Evolutionary conservation across 2,329 filamentous ascomycete genomes (phyloP).

Genomic region (Colletotrichum sp.): DNA sequence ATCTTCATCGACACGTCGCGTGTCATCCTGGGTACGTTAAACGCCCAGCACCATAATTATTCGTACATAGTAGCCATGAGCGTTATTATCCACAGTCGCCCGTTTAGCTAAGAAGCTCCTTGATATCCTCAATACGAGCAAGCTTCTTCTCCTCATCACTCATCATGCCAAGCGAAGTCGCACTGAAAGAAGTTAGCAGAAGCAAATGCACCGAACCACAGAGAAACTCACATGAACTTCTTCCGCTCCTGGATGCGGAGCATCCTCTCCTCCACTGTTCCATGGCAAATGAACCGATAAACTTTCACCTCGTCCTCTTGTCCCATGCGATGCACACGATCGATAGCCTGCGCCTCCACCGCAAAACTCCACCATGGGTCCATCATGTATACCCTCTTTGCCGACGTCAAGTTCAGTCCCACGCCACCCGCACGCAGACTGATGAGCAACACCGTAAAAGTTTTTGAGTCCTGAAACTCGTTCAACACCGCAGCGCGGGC

Average conservation of each 20-base stretch:
- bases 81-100: background rate
- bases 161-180: conserved; percentile 95
- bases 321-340: conserved; percentile 96
- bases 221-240: conserved; percentile 82
- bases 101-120: conserved; percentile 75
- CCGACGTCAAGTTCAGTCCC: conserved; percentile 88
- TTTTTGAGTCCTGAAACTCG: conserved; percentile 68
- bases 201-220: background rate
- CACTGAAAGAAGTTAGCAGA: conserved; percentile 56
- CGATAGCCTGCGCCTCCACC: conserved; percentile 95
- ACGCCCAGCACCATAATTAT: background rate
- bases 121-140: conserved; percentile 92
- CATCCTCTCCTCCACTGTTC: conserved; percentile 96
- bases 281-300: conserved; percentile 84
- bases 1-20: background rate
- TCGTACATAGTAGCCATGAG: background rate
- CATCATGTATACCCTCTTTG: conserved; percentile 96
- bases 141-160: conserved; percentile 90
- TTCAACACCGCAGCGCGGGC: conserved; percentile 77
- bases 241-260: conserved; percentile 91
- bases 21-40: background rate
- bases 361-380: conserved; percentile 99
- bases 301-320: conserved; percentile 88
- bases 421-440: conserved; percentile 91
- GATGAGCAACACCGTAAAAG: conserved; percentile 79